A percentile compares a stretch with the other conserved stretches of the same genome.
Evolutionary conservation across 495 filamentous ascomycete genomes (phyloP).

Genomic region (Xylaria castorea): DNA sequence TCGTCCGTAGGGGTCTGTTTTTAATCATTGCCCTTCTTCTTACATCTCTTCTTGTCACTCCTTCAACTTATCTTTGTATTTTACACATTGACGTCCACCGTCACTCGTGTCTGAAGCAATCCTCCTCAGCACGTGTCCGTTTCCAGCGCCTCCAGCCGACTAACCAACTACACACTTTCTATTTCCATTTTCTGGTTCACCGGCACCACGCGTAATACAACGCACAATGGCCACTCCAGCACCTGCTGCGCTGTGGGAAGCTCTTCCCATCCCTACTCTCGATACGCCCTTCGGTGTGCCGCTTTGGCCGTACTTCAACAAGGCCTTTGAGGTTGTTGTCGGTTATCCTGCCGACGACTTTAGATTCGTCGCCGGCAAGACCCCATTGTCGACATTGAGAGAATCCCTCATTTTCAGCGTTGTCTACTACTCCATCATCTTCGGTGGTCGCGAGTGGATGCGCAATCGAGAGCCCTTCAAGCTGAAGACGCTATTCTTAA

Average conservation of each 20-base stretch:
- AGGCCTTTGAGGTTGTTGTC: slow-evolving; percentile 73
- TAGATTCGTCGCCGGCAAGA: slow-evolving; percentile 68
- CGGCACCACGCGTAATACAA: slow-evolving; percentile 9
- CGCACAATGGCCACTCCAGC: slow-evolving; percentile 50
- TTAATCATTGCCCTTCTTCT: slow-evolving; percentile 31
- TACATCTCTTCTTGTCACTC: slow-evolving; percentile 42
- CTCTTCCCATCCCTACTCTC: slow-evolving; percentile 76
- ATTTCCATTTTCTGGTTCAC: slow-evolving; percentile 19
- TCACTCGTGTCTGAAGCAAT: neutral
- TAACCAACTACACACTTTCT: neutral
- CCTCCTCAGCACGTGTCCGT: neutral
- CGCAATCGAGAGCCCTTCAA: slow-evolving; percentile 70
- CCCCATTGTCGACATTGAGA: slow-evolving; percentile 74
- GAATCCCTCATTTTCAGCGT: slow-evolving; percentile 67
- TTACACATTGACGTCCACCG: neutral
- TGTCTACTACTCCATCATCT: slow-evolving; percentile 77
- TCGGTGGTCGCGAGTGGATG: slow-evolving; percentile 78
- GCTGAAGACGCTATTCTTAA: slow-evolving; percentile 71
- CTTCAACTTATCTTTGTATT: slow-evolving; percentile 34
- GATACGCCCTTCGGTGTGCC: slow-evolving; percentile 91
- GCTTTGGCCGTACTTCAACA: slow-evolving; percentile 94
- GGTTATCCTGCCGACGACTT: slow-evolving; percentile 79
- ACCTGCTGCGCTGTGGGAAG: slow-evolving; percentile 64
- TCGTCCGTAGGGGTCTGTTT: slow-evolving; percentile 6
- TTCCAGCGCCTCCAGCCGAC: slow-evolving; percentile 18